Base-by-base conservation (phyloP, 257 asterid species). In the Solanum gracilifrons region DNA sequence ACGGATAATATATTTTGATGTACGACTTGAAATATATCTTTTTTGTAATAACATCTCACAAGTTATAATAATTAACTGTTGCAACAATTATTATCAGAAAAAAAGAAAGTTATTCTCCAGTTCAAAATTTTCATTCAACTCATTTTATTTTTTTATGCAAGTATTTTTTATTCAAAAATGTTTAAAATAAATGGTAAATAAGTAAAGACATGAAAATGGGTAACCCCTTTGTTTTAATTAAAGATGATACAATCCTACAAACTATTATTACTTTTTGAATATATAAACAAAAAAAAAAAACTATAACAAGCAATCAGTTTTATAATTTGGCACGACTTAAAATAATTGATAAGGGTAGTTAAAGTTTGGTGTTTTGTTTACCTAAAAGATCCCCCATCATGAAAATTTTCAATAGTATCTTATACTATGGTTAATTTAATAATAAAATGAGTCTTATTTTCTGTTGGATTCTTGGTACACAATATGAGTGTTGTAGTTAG, bases 281-380 rank as follows among this genome's bases (percentile, higher is more conserved):
- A 33, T 33, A 33, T 33, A 33, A 33, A 33, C 5, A 33, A 33
- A 33, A 4, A 60, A 60, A 23, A 60, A 23, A 41, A 36, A 83
- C 33, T 13, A 37, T 48, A 80, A 82, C 41, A 62, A 46, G 31
- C 86, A 21, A 51, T n/a, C 0, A 5, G 1, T 10, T 64, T 64
- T 64, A n/a, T 64, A 1, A 64, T 64, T 23, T 82, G 58, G 60
- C 21, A 62, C 55, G 80, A 85, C 82, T 79, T 71, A 7, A 13
- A 25, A 86, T 21, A 5, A 18, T 37, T 39, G 15, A 66, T n/a
- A n/a, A 46, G 84, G 86, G 89, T 90, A 60, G 91, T 92, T 92
- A 48, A 48, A 89, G 90, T 92, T 93, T 90, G 94, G 93, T 92
- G 87, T 77, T 86, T 82, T 13, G 84, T 90, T 88, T 87, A 92